A percentile compares a stretch with the other conserved stretches of the same genome.
These are phyloP conservation scores for Rhytidiadelphus loreus DNA, from an alignment of 225 moss, liverwort and hornwort species.

Conservation along the genomic window DNA sequence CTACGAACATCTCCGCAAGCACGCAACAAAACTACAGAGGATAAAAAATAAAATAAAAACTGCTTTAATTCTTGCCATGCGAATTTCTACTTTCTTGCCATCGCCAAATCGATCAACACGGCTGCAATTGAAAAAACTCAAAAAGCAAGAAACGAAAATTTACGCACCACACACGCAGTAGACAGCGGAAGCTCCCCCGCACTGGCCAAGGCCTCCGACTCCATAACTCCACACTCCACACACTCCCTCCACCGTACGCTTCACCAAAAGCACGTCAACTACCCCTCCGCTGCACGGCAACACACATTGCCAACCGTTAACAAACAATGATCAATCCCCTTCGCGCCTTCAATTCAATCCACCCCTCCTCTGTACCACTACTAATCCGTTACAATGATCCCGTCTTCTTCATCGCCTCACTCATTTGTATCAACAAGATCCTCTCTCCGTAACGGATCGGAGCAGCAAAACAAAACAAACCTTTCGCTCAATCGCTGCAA, in stretches of 20 bases:
- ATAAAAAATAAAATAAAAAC: no score
- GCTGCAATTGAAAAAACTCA: background rate
- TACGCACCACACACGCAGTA: constrained; percentile 1
- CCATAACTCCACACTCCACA: background rate
- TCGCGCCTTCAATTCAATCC: background rate
- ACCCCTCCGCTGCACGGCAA: background rate
- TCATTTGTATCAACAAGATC: background rate
- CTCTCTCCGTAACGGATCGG: background rate
- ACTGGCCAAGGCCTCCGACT: background rate
- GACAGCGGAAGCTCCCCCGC: background rate
- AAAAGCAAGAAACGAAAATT: background rate
- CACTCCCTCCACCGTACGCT: background rate
- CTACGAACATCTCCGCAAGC: background rate
- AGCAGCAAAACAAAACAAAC: background rate
- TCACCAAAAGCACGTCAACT: background rate
- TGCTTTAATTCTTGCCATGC: background rate
- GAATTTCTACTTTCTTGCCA: background rate
- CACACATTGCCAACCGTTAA: background rate
- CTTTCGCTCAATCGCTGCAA: no score
- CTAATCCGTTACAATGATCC: background rate
- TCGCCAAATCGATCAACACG: background rate
- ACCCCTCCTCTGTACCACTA: no score
- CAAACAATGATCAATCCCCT: background rate
- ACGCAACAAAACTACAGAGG: background rate
- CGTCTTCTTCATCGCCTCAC: background rate